Percentiles rank a stretch among this genome's conserved stretches.
phyloP scores from a whole-genome alignment of 768 basidiomycete genomes.

The Tremella fuciformis region DNA sequence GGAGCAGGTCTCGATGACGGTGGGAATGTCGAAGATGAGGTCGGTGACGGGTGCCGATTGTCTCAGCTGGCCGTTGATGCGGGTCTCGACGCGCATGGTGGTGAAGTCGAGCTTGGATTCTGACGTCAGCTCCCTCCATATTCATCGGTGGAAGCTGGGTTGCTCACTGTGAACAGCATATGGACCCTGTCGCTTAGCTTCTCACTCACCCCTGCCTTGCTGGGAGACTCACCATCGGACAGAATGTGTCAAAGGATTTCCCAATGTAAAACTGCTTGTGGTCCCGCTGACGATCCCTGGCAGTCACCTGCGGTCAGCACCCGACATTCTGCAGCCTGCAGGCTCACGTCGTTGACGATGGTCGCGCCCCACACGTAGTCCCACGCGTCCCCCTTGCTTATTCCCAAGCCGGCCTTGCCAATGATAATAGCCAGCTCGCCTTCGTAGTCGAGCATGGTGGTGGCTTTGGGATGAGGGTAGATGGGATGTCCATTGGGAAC shows the following conservation, averaged over 20 bases:
- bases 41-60: slow-evolving; percentile 36
- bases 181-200: slow-evolving; percentile 22
- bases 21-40: slow-evolving; percentile 47
- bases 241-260: slow-evolving; percentile 44
- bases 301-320: slow-evolving; percentile 26
- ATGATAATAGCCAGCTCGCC: slow-evolving; percentile 47
- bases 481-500: slow-evolving; percentile 29
- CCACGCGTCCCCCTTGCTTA: slow-evolving; percentile 45
- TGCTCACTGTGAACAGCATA: slow-evolving; percentile 30
- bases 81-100: slow-evolving; percentile 32
- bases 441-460: slow-evolving; percentile 45
- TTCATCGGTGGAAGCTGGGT: background rate
- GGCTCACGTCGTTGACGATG: slow-evolving; percentile 35
- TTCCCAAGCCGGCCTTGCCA: slow-evolving; percentile 37
- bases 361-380: slow-evolving; percentile 43
- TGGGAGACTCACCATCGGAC: slow-evolving; percentile 36
- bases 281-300: slow-evolving; percentile 45
- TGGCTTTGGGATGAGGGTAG: slow-evolving; percentile 39
- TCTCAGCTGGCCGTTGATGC: slow-evolving; percentile 35
- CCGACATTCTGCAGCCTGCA: background rate
- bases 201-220: too few species aligned
- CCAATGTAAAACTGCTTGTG: slow-evolving; percentile 50
- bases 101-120: slow-evolving; percentile 30
- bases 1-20: slow-evolving; percentile 38
- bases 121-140: background rate